phyloP scores from a whole-genome alignment of 169 alveolate species.

The Babesia divergens region DNA sequence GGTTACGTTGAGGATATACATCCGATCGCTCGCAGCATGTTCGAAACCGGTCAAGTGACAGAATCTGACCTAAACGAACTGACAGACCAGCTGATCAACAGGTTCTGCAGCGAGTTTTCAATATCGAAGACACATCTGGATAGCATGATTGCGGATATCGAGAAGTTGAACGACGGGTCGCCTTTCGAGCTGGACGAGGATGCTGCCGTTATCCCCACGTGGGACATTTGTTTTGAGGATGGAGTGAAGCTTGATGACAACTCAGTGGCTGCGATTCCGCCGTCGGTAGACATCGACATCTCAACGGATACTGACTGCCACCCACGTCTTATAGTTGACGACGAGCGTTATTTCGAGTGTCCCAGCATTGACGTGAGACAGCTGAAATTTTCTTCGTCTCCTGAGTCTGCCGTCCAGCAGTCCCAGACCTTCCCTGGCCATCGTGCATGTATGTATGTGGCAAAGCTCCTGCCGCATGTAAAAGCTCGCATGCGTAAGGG shows the following conservation, averaged over 20 bases:
- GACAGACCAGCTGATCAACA: constrained; percentile 6
- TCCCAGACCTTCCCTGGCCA: constrained; percentile 17
- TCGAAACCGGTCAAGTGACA: constrained; percentile 1
- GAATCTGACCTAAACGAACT: constrained; percentile 1
- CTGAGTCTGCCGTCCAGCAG: constrained; percentile 6
- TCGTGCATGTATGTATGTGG: not conserved
- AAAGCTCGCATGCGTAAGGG: constrained; percentile 1
- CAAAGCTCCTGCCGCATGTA: not conserved
- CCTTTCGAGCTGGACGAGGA: not conserved
- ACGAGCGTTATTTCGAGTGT: not conserved
- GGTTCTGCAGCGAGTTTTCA: constrained; percentile 35
- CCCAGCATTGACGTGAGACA: not conserved
- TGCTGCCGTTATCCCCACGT: constrained; percentile 20
- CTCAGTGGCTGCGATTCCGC: not conserved
- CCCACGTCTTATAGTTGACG: constrained; percentile 7
- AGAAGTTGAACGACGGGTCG: not conserved
- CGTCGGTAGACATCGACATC: not conserved
- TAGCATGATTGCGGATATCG: not conserved
- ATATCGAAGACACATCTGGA: constrained; percentile 26
- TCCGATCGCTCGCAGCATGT: constrained; percentile 16
- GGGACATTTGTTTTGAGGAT: constrained; percentile 50
- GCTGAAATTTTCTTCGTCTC: not conserved
- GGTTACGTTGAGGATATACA: not conserved
- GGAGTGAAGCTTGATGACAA: not conserved
- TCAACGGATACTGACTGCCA: not conserved